Evolutionary conservation across 1,139 yeast species (phyloP).

Genomic region (Candida sojae): DNA sequence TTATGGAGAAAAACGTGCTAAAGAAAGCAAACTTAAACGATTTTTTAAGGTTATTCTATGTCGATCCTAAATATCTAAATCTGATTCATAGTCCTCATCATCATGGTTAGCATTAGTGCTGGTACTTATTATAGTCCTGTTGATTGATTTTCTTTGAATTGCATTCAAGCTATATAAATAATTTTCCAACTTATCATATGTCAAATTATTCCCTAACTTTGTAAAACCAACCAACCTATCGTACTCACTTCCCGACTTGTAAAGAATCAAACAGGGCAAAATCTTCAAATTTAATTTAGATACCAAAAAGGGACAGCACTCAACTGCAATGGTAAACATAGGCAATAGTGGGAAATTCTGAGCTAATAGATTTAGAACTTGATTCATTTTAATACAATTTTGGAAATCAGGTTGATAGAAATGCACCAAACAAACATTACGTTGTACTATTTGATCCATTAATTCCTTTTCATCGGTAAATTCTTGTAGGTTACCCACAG

Average conservation of each 20-base stretch:
- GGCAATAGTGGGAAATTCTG: constrained; percentile 57
- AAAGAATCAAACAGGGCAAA: constrained; percentile 72
- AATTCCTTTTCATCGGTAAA: constrained; percentile 55
- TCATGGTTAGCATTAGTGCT: not conserved
- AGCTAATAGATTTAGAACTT: constrained; percentile 44
- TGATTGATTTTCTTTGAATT: constrained; percentile 35
- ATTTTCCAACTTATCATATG: constrained; percentile 47
- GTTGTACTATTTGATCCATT: constrained; percentile 49
- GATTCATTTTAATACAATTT: constrained; percentile 62
- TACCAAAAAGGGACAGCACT: constrained; percentile 70
- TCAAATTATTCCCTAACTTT: constrained; percentile 43
- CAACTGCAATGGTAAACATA: constrained; percentile 61
- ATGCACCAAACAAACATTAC: constrained; percentile 55
- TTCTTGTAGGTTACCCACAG: constrained; percentile 39
- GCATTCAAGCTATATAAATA: constrained; percentile 25
- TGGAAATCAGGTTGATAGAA: constrained; percentile 63
- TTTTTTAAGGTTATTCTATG: constrained; percentile 11
- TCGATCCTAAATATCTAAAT: constrained; percentile 31
- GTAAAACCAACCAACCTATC: constrained; percentile 69
- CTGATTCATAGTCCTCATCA: constrained; percentile 33
- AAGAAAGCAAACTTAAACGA: constrained; percentile 8
- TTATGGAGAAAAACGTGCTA: constrained; percentile 9
- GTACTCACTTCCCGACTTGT: constrained; percentile 57
- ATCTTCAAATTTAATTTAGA: constrained; percentile 61
- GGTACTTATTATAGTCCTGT: constrained; percentile 13